Conservation (phyloP, 164 flowering plant genomes). For the Vitis amurensis region DNA sequence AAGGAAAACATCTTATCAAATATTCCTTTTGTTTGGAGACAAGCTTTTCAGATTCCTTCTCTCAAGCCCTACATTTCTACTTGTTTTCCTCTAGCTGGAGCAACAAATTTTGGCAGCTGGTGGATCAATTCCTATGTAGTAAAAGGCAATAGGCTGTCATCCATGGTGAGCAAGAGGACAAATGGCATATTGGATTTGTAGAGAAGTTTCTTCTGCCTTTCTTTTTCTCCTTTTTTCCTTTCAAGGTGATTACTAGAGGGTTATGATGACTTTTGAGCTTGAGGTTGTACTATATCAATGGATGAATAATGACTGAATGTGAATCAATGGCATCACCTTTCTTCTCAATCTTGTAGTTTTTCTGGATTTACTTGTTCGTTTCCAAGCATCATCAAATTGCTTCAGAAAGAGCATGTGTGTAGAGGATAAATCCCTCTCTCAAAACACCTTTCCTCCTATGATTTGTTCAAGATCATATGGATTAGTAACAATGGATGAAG, state of each 20-base stretch:
- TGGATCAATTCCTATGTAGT: constrained; percentile 20
- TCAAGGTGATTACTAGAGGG: not conserved
- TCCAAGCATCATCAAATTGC: not conserved
- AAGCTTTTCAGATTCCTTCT: not conserved
- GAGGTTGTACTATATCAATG: constrained; percentile 11
- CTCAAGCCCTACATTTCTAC: not conserved
- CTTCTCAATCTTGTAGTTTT: too few relatives aligned
- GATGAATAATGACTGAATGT: constrained; percentile 14
- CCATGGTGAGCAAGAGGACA: not conserved
- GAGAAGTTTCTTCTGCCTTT: not conserved
- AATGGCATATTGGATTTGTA: constrained; percentile 8
- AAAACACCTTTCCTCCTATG: not conserved
- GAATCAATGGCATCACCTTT: constrained; percentile 1
- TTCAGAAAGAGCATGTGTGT: too few relatives aligned
- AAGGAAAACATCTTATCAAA: constrained; percentile 7
- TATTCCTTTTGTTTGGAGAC: not conserved
- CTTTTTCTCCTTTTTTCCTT: not conserved
- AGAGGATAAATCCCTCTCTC: too few relatives aligned
- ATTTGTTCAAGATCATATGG: not conserved
- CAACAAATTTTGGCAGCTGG: constrained; percentile 32
- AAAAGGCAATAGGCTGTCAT: not conserved
- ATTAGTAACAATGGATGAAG: not conserved
- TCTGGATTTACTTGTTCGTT: too few relatives aligned
- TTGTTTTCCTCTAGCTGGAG: constrained; percentile 31
- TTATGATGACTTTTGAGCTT: not conserved